A percentile compares a stretch with the other conserved stretches of the same genome.
These are phyloP conservation scores for Lentinula sp. DNA, from an alignment of 768 basidiomycete genomes.

Conservation along the genomic window DNA sequence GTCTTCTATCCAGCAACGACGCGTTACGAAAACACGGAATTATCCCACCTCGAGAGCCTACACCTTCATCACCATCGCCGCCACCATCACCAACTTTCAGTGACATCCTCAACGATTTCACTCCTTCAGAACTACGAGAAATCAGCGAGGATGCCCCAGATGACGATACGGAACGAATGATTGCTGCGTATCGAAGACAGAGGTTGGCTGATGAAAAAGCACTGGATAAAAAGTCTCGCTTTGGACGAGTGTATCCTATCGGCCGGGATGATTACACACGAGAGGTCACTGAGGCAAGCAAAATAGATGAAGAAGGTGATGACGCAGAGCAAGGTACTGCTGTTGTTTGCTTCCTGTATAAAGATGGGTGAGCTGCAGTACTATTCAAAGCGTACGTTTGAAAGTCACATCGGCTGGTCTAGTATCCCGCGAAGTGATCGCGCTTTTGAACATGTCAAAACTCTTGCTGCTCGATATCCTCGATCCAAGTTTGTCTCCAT, in stretches of 20 bases:
- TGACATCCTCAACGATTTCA: slow-evolving; percentile 60
- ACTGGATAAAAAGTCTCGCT: slow-evolving; percentile 56
- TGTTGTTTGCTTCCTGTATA: slow-evolving; percentile 92
- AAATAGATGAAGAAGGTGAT: slow-evolving; percentile 57
- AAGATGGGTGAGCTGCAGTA: slow-evolving; percentile 69
- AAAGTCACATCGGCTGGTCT: not conserved
- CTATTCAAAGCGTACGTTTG: not conserved
- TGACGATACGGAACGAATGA: slow-evolving; percentile 70
- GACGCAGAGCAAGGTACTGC: slow-evolving; percentile 74
- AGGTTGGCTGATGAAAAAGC: slow-evolving; percentile 57
- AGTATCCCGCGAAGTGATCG: slow-evolving; percentile 82
- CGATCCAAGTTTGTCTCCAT: slow-evolving; percentile 96
- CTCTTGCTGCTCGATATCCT: slow-evolving; percentile 77
- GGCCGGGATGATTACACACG: slow-evolving; percentile 89
- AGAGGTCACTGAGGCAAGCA: slow-evolving; percentile 93
- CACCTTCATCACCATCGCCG: slow-evolving; percentile 75
- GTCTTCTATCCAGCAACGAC: slow-evolving; percentile 64
- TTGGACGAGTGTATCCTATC: slow-evolving; percentile 85
- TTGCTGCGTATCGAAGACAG: slow-evolving; percentile 59
- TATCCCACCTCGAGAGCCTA: slow-evolving; percentile 64
- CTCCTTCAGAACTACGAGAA: slow-evolving; percentile 56
- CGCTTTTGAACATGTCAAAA: slow-evolving; percentile 60
- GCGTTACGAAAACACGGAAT: slow-evolving; percentile 91
- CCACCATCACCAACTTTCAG: slow-evolving; percentile 70
- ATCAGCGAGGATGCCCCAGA: slow-evolving; percentile 68